Conservation (phyloP, 192 early-diverging fungal genomes). For the Backusella psychrophila region DNA sequence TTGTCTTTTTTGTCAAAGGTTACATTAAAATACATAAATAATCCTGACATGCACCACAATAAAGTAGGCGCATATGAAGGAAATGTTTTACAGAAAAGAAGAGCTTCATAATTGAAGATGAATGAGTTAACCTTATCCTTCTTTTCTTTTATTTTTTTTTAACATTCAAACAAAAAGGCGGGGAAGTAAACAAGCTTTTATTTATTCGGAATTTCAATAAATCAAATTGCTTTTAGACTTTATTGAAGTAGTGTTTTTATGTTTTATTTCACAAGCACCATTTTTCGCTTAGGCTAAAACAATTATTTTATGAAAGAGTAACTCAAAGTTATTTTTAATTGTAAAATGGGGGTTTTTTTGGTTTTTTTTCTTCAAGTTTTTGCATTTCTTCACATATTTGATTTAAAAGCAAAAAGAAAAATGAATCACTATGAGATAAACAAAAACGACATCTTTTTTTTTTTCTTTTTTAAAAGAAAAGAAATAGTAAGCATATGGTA, state of each 20-base stretch:
- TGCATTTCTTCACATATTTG: neutral
- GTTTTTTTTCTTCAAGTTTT: neutral
- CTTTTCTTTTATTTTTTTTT: neutral
- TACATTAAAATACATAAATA: no score
- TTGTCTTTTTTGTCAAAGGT: no score
- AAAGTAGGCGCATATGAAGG: no score
- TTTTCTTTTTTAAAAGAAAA: no score
- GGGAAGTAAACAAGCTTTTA: neutral
- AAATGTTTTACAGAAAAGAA: no score
- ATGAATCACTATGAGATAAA: neutral
- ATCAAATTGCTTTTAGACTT: neutral
- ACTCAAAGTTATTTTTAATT: neutral
- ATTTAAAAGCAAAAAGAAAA: neutral
- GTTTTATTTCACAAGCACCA: neutral
- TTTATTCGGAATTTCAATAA: neutral
- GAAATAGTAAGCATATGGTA: no score
- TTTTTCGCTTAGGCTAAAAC: neutral
- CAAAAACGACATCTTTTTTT: neutral
- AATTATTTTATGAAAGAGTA: neutral
- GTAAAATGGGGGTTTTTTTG: neutral
- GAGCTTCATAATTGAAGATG: no score
- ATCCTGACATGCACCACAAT: no score
- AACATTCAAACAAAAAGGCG: neutral
- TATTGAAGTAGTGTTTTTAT: neutral
- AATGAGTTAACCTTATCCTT: no score